These are phyloP conservation scores for Hypoxylon trugodes DNA, from an alignment of 495 filamentous ascomycete species.

Conservation along the genomic window DNA sequence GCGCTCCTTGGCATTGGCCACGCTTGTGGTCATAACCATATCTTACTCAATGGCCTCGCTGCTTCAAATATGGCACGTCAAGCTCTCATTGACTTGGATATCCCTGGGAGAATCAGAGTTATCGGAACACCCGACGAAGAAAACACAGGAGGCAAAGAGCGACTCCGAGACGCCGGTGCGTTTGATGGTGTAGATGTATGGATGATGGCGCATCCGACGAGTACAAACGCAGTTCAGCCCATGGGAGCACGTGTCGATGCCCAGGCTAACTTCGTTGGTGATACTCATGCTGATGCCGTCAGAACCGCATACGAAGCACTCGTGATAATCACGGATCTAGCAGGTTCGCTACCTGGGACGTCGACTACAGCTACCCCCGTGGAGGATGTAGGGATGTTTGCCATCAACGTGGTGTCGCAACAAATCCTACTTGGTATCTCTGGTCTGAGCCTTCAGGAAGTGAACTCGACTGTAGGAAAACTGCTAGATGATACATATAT, in stretches of 20 bases:
- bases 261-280: slow-evolving; percentile 20
- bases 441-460: slow-evolving; percentile 16
- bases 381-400: slow-evolving; percentile 56
- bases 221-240: slow-evolving; percentile 33
- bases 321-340: slow-evolving; percentile 27
- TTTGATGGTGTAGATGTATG: slow-evolving; percentile 63
- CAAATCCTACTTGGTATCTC: slow-evolving; percentile 30
- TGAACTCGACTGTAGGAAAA: slow-evolving; percentile 21
- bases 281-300: slow-evolving; percentile 29
- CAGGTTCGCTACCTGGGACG: slow-evolving; percentile 22
- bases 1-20: slow-evolving; percentile 57
- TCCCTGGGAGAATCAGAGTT: slow-evolving; percentile 59
- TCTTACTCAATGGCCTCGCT: slow-evolving; percentile 55
- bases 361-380: slow-evolving; percentile 28
- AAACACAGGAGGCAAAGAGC: slow-evolving; percentile 63
- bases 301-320: slow-evolving; percentile 35
- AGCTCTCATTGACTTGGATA: slow-evolving; percentile 48
- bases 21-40: slow-evolving; percentile 60
- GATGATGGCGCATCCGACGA: slow-evolving; percentile 59
- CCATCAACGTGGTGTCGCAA: slow-evolving; percentile 43
- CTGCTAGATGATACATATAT: slow-evolving; percentile 31
- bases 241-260: slow-evolving; percentile 38
- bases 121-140: slow-evolving; percentile 68
- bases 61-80: slow-evolving; percentile 52
- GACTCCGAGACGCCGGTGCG: slow-evolving; percentile 61